Percentiles rank a stretch among this genome's conserved stretches.
These are phyloP conservation scores for Emergomyces orientalis DNA, from an alignment of 2,329 filamentous ascomycete species.

Conservation along the genomic window DNA sequence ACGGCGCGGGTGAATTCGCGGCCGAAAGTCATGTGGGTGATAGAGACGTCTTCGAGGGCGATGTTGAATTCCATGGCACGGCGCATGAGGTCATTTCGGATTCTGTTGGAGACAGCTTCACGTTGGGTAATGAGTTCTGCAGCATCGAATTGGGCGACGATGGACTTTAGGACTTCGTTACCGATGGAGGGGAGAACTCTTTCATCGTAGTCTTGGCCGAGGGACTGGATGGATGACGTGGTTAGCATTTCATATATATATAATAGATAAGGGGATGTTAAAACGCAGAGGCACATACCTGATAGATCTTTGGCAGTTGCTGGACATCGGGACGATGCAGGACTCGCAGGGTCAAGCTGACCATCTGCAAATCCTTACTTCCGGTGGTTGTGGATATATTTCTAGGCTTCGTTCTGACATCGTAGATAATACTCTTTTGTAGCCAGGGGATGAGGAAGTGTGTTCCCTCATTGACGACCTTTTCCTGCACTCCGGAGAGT, in stretches of 20 bases:
- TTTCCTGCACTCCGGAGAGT: constrained; percentile 81
- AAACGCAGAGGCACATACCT: constrained; percentile 49
- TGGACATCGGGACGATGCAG: constrained; percentile 89
- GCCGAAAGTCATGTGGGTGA: constrained; percentile 99
- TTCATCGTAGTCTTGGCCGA: constrained; percentile 97
- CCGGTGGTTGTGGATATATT: constrained; percentile 97
- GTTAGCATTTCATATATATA: neutral
- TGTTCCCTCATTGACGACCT: constrained; percentile 88
- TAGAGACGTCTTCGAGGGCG: constrained; percentile 94
- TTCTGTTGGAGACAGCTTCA: constrained; percentile 91
- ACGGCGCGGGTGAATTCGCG: constrained; percentile 98
- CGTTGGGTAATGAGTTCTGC: constrained; percentile 98
- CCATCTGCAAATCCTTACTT: constrained; percentile 99
- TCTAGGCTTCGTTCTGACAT: constrained; percentile 92
- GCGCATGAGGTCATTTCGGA: constrained; percentile 82
- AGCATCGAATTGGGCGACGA: constrained; percentile 97
- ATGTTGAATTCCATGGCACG: constrained; percentile 98
- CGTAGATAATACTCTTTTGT: constrained; percentile 88
- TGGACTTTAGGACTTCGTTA: constrained; percentile 97
- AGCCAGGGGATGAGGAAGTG: constrained; percentile 96
- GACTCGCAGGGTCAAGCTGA: constrained; percentile 92
- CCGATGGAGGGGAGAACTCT: constrained; percentile 96
- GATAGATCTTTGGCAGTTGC: constrained; percentile 93
- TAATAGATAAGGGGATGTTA: neutral
- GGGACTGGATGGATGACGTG: constrained; percentile 54